Evolutionary conservation across 2,329 filamentous ascomycete genomes (phyloP), one percentile per base, ranked within the genome.

Genomic region (Colletotrichum echinochloae): DNA sequence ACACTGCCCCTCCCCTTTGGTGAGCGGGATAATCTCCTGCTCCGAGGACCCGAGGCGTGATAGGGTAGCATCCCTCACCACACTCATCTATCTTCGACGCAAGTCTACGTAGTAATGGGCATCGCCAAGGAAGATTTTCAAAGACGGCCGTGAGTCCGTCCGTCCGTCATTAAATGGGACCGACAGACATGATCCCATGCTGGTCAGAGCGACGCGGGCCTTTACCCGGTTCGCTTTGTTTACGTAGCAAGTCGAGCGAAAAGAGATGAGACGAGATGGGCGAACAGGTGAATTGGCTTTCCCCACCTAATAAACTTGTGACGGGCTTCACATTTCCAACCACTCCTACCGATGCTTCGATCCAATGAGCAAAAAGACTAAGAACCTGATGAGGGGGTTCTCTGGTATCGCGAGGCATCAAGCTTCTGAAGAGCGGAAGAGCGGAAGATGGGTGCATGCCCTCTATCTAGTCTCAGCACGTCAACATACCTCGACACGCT

Each of bases 291-390:
- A n/a, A 52, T 57, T 70, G 67, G 26, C 63, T 61, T 61, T 68
- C 57, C 16, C 70, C 70, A 72, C 67, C 59, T 72, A 72, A 70
- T 72, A 66, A 70, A 72, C 66, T 70, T 72, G 70, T 70, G 66
- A 63, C 66, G 44, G 56, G 67, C 56, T 51, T 61, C 35, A 41
- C 20, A 11, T 46, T 30, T 9, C 49, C 20, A 30, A 30, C 30
- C 18, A 44, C 59, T 66, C 48, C n/a, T 33, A 35, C 60, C 30
- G 62, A 70, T 56, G 61, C 66, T 65, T 66, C 28, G 37, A 66
- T 39, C 66, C 55, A 66, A 60, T 60, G 37, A 28, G 39, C 60
- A 39, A 14, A 51, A 20, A 20, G 5, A 5, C 59, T 11, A 5
- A 12, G 44, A 60, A 20, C 9, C 51, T 37, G 65, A 46, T 39